Conservation (phyloP, 208 protist species). For the Wallacemonas sp. region DNA sequence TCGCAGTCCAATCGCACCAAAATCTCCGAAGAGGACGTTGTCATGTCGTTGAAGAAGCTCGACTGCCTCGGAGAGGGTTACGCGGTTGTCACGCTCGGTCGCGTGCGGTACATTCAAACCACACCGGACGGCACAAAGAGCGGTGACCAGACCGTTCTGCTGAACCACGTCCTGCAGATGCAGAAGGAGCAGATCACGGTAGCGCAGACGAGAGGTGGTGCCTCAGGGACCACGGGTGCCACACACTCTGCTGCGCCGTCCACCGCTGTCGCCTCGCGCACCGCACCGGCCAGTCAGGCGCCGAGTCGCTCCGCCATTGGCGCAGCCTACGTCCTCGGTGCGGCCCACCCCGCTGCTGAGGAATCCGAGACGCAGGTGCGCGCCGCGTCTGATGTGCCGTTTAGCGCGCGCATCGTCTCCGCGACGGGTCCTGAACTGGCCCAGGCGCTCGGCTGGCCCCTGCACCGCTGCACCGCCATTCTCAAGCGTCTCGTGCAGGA, state of each 20-base stretch:
- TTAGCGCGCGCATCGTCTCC: constrained; percentile 53
- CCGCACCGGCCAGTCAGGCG: background rate
- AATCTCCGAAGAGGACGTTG: constrained; percentile 70
- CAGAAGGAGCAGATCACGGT: constrained; percentile 43
- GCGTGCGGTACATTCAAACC: constrained; percentile 83
- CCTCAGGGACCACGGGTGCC: background rate
- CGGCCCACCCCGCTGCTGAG: constrained; percentile 35
- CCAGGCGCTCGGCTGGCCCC: constrained; percentile 52
- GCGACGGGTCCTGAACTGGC: constrained; percentile 49
- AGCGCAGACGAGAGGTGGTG: background rate
- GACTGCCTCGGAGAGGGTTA: constrained; percentile 75
- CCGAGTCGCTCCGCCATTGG: constrained; percentile 31
- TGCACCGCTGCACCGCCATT: constrained; percentile 58
- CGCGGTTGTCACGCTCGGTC: constrained; percentile 65
- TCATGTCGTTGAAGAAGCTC: constrained; percentile 73
- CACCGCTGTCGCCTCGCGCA: background rate
- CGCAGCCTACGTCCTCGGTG: constrained; percentile 47
- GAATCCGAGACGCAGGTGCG: constrained; percentile 6
- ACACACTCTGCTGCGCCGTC: background rate
- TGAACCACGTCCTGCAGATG: constrained; percentile 56
- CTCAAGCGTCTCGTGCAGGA: constrained; percentile 75
- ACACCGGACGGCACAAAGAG: constrained; percentile 62
- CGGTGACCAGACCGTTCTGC: constrained; percentile 59
- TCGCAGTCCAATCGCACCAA: constrained; percentile 22
- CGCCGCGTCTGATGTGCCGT: constrained; percentile 21